A percentile compares a stretch with the other conserved stretches of the same genome.
phyloP scores from a whole-genome alignment of 2,329 filamentous ascomycete genomes.

The Rutstroemia sp. region DNA sequence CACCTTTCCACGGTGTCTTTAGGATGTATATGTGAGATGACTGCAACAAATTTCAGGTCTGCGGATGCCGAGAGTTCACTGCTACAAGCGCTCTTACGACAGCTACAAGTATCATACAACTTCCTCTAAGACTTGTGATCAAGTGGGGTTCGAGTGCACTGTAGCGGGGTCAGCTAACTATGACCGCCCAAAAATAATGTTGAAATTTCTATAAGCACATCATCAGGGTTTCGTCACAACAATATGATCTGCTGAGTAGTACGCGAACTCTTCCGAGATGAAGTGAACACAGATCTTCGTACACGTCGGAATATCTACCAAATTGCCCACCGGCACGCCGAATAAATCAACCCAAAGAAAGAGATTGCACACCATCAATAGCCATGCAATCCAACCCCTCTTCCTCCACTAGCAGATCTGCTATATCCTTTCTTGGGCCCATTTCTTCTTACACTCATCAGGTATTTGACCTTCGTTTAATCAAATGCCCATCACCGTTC shows the following conservation, averaged over 20 bases:
- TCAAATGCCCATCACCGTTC: conserved; percentile 8
- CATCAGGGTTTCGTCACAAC: neutral
- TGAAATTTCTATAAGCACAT: neutral
- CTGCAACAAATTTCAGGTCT: neutral
- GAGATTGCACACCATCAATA: conserved; percentile 1
- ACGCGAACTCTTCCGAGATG: conserved; percentile 6
- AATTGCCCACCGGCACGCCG: neutral
- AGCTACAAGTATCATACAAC: too few relatives aligned
- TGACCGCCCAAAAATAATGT: conserved; percentile 3
- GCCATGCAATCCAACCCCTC: conserved; percentile 5
- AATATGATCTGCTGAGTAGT: conserved; percentile 5
- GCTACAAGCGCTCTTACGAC: too few relatives aligned
- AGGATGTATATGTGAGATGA: neutral
- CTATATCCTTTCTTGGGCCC: conserved; percentile 55
- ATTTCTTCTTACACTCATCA: conserved; percentile 63
- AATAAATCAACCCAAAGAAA: neutral
- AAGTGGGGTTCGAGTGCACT: neutral
- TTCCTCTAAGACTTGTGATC: neutral
- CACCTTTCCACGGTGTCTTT: neutral
- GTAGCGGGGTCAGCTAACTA: conserved; percentile 1
- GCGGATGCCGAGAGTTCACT: neutral
- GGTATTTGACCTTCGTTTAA: conserved; percentile 35
- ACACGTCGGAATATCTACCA: neutral
- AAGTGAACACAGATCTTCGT: conserved; percentile 2
- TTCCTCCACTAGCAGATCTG: conserved; percentile 15